Base-by-base conservation (phyloP, 2,329 filamentous ascomycete species). In the Ophiostoma populinum region DNA sequence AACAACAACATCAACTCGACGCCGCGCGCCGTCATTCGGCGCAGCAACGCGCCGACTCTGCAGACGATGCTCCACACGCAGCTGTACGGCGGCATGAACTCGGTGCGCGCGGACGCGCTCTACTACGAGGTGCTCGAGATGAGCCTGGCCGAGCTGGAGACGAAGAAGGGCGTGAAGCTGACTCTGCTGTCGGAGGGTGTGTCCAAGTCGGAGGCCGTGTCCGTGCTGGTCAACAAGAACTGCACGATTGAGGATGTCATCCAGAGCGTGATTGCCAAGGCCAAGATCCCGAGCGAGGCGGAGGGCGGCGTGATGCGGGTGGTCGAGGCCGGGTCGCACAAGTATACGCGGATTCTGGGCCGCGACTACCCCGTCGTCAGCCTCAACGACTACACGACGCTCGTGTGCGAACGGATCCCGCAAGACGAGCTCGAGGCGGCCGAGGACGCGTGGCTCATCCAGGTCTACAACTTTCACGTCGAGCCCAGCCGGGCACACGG, bases 121-220 rank as follows among this genome's bases (percentile, higher is more conserved):
- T 95, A 77, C 54, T 98, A 86, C 50, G 90, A 98, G 53, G 72
- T 95, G 19, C 61, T 98, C 26, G 90, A 98, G 43, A 92, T 94
- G 63, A 93, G 83, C 48, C 59, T 98, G 31, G 80, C 81, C 17
- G 92, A 98, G 54, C 65, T 92, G 28, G 90, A 98, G 50, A 90
- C 81, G 38, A 90, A 92, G 62, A 94, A 92, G 61, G 72, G 63
- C 38, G 61, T 95, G 43, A 87, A 81, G 53, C 59, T 98, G 32
- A 80, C 66, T 1, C 87, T 80, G 73, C 62, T 98, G 30, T 80
- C 77, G 26, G 90, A 98, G 43, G 90, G 90, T 28, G 78, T 95
- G 42, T 74, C 74, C 9, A 95, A 94, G 61, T 86, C 93, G 10
- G 85, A 94, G 47, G 62, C 65, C 2, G 70, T 73, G 42, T 86